phyloP scores from a whole-genome alignment of 768 basidiomycete genomes.

The Russula olivacea region DNA sequence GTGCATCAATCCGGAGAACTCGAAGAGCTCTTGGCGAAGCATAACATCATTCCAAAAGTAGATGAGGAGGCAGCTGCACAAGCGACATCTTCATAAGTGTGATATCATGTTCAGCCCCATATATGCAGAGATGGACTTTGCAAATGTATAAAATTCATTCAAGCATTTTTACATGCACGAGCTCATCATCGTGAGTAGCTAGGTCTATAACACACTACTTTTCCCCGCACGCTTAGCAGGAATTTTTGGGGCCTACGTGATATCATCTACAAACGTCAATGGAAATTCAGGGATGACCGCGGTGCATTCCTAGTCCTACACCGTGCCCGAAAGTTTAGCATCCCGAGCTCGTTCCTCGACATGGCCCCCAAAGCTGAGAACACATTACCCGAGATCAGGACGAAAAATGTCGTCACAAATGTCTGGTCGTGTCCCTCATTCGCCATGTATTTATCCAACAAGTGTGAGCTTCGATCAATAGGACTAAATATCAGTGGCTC shows the following conservation, averaged over 20 bases:
- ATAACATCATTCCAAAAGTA: slow-evolving; percentile 58
- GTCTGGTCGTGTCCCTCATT: slow-evolving; percentile 16
- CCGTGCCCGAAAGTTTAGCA: slow-evolving; percentile 5
- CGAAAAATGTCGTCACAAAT: slow-evolving; percentile 14
- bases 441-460: slow-evolving; percentile 21
- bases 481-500: background rate
- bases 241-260: slow-evolving; percentile 6
- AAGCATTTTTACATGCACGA: background rate
- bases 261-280: slow-evolving; percentile 14
- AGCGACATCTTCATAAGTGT: slow-evolving; percentile 23
- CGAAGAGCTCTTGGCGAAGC: slow-evolving; percentile 69
- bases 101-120: background rate
- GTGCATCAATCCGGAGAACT: slow-evolving; percentile 98
- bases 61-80: slow-evolving; percentile 21
- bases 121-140: background rate
- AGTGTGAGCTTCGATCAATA: slow-evolving; percentile 1
- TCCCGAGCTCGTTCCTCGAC: slow-evolving; percentile 8
- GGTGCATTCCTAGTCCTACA: slow-evolving; percentile 13
- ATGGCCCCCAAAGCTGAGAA: slow-evolving; percentile 5
- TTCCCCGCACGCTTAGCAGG: slow-evolving; percentile 1
- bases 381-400: slow-evolving; percentile 6
- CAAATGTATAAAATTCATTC: slow-evolving; percentile 3
- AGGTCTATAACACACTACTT: background rate
- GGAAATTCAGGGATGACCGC: slow-evolving; percentile 9
- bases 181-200: slow-evolving; percentile 6